Conservation (phyloP, 2,329 filamentous ascomycete genomes). For the Hawksworthiomyces lignivorus region DNA sequence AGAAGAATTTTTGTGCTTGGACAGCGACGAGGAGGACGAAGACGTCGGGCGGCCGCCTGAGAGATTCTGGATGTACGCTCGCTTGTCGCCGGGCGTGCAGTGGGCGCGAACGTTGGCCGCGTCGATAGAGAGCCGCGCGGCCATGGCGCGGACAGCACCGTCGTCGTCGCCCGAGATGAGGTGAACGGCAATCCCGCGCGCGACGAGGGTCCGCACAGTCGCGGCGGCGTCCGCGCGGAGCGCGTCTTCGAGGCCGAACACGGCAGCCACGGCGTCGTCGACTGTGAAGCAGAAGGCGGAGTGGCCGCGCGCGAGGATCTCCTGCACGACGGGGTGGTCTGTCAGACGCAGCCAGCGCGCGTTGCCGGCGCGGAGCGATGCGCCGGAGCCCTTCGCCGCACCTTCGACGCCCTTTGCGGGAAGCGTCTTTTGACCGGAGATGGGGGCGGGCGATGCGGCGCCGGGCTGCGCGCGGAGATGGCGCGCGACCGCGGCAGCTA, state of each 20-base stretch:
- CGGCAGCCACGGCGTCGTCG: constrained; percentile 26
- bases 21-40: too few species aligned
- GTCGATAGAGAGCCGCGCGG: constrained; percentile 32
- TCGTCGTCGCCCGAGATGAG: constrained; percentile 47
- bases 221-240: constrained; percentile 34
- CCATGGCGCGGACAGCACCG: constrained; percentile 36
- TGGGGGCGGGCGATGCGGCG: constrained; percentile 9
- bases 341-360: constrained; percentile 37
- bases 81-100: constrained; percentile 39
- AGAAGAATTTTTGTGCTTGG: too few species aligned
- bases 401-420: constrained; percentile 41
- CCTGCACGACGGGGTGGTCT: constrained; percentile 24
- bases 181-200: constrained; percentile 34
- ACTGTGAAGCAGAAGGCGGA: constrained; percentile 43
- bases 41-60: too few species aligned
- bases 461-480: constrained; percentile 22
- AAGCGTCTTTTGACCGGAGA: constrained; percentile 28
- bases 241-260: constrained; percentile 40
- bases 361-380: constrained; percentile 39
- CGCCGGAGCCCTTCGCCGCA: constrained; percentile 13
- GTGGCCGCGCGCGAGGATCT: constrained; percentile 27
- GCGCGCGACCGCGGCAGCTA: constrained; percentile 33
- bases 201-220: constrained; percentile 28
- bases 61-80: constrained; percentile 34
- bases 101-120: constrained; percentile 30